These are phyloP conservation scores for Apophysomyces variabilis DNA, from an alignment of 371 early-diverging fungal species.

Conservation along the genomic window DNA sequence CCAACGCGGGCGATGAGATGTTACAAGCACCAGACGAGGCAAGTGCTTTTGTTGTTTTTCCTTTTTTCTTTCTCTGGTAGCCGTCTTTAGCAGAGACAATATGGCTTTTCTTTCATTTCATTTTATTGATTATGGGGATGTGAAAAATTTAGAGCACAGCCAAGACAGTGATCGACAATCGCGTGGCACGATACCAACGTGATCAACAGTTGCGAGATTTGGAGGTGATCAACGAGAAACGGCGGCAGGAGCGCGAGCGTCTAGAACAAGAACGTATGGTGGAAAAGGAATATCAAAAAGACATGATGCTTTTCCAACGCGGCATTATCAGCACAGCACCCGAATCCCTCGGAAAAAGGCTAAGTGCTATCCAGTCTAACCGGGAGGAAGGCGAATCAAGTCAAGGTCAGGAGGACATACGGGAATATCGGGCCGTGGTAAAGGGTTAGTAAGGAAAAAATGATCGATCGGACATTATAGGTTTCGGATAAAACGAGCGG, in stretches of 20 bases:
- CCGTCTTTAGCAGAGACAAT: constrained; percentile 7
- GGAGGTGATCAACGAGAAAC: constrained; percentile 79
- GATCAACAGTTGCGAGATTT: constrained; percentile 68
- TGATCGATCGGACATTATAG: not conserved
- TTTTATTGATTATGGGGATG: too few relatives aligned
- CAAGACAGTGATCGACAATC: constrained; percentile 76
- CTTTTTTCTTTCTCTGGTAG: too few relatives aligned
- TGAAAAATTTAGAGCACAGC: constrained; percentile 64
- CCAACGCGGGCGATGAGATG: constrained; percentile 89
- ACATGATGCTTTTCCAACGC: constrained; percentile 72
- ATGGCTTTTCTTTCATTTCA: constrained; percentile 12
- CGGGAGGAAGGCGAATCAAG: constrained; percentile 25
- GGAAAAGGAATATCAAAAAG: constrained; percentile 61
- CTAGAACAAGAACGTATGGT: constrained; percentile 68
- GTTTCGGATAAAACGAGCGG: too few relatives aligned
- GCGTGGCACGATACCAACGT: constrained; percentile 64
- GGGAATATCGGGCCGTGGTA: constrained; percentile 56
- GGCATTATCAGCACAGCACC: constrained; percentile 65
- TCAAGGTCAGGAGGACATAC: constrained; percentile 46
- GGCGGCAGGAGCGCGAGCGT: constrained; percentile 61
- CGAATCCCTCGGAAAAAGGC: constrained; percentile 50
- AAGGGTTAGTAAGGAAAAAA: constrained; percentile 47
- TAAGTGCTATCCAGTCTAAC: constrained; percentile 38
- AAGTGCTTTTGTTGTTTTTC: constrained; percentile 11
- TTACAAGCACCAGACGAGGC: constrained; percentile 77